Evolutionary conservation across 2,329 filamentous ascomycete genomes (phyloP).

Genomic region (Xylaria sp.): DNA sequence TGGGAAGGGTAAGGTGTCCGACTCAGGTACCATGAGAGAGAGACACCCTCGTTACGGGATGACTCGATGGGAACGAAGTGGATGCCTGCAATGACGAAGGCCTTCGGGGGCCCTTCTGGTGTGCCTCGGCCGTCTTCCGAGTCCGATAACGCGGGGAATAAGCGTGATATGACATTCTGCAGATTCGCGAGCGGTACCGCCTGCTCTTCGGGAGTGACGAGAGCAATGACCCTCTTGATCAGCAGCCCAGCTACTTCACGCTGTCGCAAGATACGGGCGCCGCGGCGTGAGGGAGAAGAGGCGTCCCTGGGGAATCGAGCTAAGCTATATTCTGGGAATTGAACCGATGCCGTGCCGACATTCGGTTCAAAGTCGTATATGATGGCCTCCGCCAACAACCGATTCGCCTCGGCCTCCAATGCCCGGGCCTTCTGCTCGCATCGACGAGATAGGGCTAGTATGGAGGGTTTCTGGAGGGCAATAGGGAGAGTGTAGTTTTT

Average conservation of each 20-base stretch:
- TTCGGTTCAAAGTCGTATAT: slow-evolving; percentile 61
- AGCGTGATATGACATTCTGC: slow-evolving; percentile 57
- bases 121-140: slow-evolving; percentile 30
- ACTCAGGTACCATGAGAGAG: slow-evolving; percentile 57
- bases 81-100: slow-evolving; percentile 63
- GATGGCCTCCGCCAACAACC: slow-evolving; percentile 62
- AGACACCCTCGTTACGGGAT: neutral
- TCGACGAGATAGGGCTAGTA: slow-evolving; percentile 70
- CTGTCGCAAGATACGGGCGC: slow-evolving; percentile 51
- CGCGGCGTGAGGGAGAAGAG: slow-evolving; percentile 39
- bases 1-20: slow-evolving; percentile 59
- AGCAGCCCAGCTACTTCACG: slow-evolving; percentile 59
- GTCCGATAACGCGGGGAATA: slow-evolving; percentile 60
- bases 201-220: slow-evolving; percentile 62
- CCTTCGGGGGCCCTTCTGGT: slow-evolving; percentile 47
- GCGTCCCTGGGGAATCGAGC: slow-evolving; percentile 39
- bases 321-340: slow-evolving; percentile 55
- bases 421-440: slow-evolving; percentile 58
- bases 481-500: slow-evolving; percentile 69
- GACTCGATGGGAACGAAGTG: slow-evolving; percentile 57
- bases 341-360: slow-evolving; percentile 59
- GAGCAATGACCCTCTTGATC: slow-evolving; percentile 60
- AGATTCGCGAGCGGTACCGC: slow-evolving; percentile 57
- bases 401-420: slow-evolving; percentile 64
- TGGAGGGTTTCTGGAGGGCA: slow-evolving; percentile 73